phyloP scores from a whole-genome alignment of 1,284 basidiomycete genomes.

The Melampsora larici-populina region DNA sequence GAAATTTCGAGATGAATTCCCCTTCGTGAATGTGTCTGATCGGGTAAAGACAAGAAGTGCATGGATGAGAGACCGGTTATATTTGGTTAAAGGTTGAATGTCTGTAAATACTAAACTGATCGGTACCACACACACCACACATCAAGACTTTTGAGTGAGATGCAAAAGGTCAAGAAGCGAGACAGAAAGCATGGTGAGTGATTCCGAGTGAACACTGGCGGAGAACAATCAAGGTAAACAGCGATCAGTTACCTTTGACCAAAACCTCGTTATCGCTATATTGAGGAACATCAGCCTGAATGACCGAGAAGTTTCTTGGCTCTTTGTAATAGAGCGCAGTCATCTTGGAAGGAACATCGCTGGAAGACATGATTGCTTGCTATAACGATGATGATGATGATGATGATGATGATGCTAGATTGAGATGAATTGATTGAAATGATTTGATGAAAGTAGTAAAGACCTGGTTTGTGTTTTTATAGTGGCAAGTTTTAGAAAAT shows the following conservation, averaged over 20 bases:
- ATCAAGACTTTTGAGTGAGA: neutral
- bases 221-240: neutral
- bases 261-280: constrained; percentile 66
- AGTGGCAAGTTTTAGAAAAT: too few relatives aligned
- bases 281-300: constrained; percentile 63
- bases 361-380: neutral
- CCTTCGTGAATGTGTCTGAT: constrained; percentile 68
- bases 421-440: too few relatives aligned
- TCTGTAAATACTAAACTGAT: constrained; percentile 20
- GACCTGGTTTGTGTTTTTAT: too few relatives aligned
- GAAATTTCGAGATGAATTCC: constrained; percentile 73
- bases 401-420: too few relatives aligned
- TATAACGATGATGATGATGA: too few relatives aligned
- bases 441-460: too few relatives aligned
- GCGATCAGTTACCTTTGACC: constrained; percentile 61
- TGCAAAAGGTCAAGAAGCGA: too few relatives aligned
- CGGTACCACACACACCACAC: constrained; percentile 42
- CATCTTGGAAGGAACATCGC: constrained; percentile 26
- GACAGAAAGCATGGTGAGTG: too few relatives aligned
- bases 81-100: neutral
- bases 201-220: neutral
- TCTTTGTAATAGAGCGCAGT: constrained; percentile 49
- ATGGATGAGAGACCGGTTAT: neutral
- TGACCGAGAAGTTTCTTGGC: constrained; percentile 66
- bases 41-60: neutral